A percentile compares a stretch with the other conserved stretches of the same genome.
These are phyloP conservation scores for Leccinellum rugosiceps DNA, from an alignment of 768 basidiomycete species.

Conservation along the genomic window DNA sequence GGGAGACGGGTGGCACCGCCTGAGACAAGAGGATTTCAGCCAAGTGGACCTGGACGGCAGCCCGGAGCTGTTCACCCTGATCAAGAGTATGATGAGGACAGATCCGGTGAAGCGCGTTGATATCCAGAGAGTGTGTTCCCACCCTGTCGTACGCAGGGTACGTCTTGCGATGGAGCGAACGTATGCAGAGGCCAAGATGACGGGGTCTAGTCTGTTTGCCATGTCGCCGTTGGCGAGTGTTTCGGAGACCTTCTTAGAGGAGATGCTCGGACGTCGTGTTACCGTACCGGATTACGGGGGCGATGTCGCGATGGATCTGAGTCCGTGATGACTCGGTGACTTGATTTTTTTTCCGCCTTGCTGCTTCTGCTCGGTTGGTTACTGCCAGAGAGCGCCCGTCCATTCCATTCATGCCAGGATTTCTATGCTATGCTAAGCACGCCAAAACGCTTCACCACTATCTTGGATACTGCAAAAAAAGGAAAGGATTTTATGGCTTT, in stretches of 20 bases:
- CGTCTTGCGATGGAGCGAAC: constrained; percentile 59
- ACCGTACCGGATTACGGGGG: constrained; percentile 12
- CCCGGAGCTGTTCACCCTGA: constrained; percentile 60
- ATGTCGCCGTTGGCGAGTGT: constrained; percentile 66
- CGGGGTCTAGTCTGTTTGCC: constrained; percentile 41
- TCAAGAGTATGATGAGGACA: constrained; percentile 75
- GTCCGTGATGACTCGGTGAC: constrained; percentile 28
- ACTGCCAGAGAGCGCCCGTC: not conserved
- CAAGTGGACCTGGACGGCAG: constrained; percentile 74
- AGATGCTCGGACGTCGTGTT: constrained; percentile 44
- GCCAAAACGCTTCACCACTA: constrained; percentile 1
- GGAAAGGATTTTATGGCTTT: constrained; percentile 1
- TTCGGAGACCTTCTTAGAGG: constrained; percentile 58
- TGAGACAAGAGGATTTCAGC: constrained; percentile 87
- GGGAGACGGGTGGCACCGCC: constrained; percentile 91
- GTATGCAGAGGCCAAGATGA: constrained; percentile 36
- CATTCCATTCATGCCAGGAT: not conserved
- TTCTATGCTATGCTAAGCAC: not conserved
- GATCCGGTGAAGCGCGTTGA: constrained; percentile 59
- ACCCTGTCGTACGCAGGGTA: constrained; percentile 63
- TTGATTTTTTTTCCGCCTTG: constrained; percentile 2
- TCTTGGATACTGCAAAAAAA: constrained; percentile 21
- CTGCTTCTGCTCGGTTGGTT: not conserved
- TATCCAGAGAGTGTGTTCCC: constrained; percentile 52
- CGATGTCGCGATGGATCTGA: constrained; percentile 39